Percentiles rank a stretch among this genome's conserved stretches.
Evolutionary conservation across 768 basidiomycete species (phyloP).

Genomic region (Mycena floridula): DNA sequence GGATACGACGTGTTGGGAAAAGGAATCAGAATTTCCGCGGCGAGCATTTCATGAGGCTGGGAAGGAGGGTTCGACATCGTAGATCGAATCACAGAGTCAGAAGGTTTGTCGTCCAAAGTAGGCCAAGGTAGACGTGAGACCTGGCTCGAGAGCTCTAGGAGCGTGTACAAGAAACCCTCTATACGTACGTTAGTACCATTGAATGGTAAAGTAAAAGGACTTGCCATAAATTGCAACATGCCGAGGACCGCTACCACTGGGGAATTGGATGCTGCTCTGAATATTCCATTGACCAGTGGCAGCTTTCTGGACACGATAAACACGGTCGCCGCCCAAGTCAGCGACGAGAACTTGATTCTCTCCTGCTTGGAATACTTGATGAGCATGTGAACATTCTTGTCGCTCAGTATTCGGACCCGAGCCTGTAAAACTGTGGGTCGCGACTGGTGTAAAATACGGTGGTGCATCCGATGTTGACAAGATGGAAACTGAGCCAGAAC

Average conservation of each 20-base stretch:
- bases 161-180: constrained; percentile 62
- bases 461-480: constrained; percentile 47
- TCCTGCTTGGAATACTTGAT: constrained; percentile 51
- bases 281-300: constrained; percentile 41
- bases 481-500: constrained; percentile 51
- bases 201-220: constrained; percentile 21
- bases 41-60: constrained; percentile 45
- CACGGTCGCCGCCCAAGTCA: constrained; percentile 70
- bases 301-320: constrained; percentile 48
- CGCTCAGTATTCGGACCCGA: constrained; percentile 60
- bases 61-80: constrained; percentile 44
- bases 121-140: constrained; percentile 34
- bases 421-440: constrained; percentile 38
- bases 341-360: constrained; percentile 71
- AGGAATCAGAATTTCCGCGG: constrained; percentile 66
- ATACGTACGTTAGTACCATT: too few species aligned
- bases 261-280: constrained; percentile 39
- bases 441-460: constrained; percentile 36
- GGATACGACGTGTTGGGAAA: constrained; percentile 44
- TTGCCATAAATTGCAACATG: constrained; percentile 61
- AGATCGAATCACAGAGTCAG: constrained; percentile 32
- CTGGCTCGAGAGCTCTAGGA: constrained; percentile 59
- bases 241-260: constrained; percentile 62
- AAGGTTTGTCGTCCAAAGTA: constrained; percentile 25
- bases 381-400: constrained; percentile 72